Evolutionary conservation across 108 stramenopile genomes (phyloP).

Genomic region (Aurantiochytrium sp.): DNA sequence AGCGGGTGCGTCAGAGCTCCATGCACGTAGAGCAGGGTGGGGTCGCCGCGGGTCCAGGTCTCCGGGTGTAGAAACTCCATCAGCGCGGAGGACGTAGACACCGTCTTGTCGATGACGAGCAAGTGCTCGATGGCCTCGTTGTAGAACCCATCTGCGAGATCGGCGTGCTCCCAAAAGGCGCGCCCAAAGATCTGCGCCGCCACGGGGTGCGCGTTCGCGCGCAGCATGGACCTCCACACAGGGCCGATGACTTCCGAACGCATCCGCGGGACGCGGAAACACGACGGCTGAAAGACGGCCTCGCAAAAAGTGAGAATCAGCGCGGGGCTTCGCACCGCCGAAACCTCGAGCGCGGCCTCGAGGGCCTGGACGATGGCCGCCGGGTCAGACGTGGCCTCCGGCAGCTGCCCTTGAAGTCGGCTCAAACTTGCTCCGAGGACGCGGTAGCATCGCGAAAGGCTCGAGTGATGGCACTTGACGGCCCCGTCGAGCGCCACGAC

Average conservation of each 20-base stretch:
- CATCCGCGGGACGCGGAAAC: neutral
- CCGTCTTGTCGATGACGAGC: neutral
- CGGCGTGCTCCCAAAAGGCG: neutral
- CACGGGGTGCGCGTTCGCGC: neutral
- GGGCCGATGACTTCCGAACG: neutral
- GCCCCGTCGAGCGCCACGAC: neutral
- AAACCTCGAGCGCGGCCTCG: neutral
- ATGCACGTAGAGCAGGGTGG: neutral
- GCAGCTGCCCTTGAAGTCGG: neutral
- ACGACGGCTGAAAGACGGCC: neutral
- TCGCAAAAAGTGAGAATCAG: neutral
- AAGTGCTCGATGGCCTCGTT: neutral
- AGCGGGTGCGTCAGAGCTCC: neutral
- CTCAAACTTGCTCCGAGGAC: neutral
- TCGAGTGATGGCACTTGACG: neutral
- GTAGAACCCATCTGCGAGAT: neutral
- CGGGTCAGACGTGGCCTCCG: neutral
- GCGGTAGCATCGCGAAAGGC: neutral
- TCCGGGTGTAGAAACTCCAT: neutral
- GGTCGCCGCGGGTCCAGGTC: neutral
- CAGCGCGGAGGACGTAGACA: neutral
- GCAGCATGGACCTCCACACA: neutral
- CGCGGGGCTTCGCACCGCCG: neutral
- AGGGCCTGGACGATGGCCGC: neutral
- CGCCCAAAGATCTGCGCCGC: neutral